These are phyloP conservation scores for Rosellinia necatrix DNA, from an alignment of 2,329 filamentous ascomycete genomes.

Conservation along the genomic window DNA sequence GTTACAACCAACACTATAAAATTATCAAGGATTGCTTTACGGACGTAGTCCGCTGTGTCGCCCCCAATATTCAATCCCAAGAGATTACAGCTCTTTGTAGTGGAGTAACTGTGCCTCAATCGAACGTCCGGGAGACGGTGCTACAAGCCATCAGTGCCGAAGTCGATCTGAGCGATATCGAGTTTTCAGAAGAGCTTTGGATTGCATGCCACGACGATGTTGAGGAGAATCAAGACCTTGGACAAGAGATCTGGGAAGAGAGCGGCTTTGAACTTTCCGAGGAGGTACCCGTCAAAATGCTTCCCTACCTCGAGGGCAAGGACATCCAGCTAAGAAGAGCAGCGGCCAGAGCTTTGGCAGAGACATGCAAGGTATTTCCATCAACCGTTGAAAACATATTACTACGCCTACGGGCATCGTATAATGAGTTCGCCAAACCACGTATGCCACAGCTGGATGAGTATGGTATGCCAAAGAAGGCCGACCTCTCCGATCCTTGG, in stretches of 20 bases:
- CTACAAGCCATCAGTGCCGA: slow-evolving; percentile 90
- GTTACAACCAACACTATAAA: slow-evolving; percentile 92
- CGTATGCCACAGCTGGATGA: slow-evolving; percentile 84
- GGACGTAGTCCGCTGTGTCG: slow-evolving; percentile 82
- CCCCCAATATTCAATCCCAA: slow-evolving; percentile 73
- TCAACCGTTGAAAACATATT: slow-evolving; percentile 66
- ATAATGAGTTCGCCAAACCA: slow-evolving; percentile 80
- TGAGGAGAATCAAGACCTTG: slow-evolving; percentile 82
- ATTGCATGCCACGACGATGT: slow-evolving; percentile 90
- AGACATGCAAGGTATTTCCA: slow-evolving; percentile 67
- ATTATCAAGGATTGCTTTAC: slow-evolving; percentile 89
- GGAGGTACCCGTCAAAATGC: slow-evolving; percentile 67
- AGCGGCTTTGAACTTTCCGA: slow-evolving; percentile 75
- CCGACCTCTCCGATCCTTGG: slow-evolving; percentile 87
- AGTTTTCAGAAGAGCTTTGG: slow-evolving; percentile 91
- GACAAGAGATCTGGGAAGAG: slow-evolving; percentile 91
- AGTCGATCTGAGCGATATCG: slow-evolving; percentile 85
- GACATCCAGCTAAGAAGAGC: slow-evolving; percentile 84
- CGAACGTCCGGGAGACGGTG: slow-evolving; percentile 79
- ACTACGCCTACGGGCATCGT: slow-evolving; percentile 68
- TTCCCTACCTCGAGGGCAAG: slow-evolving; percentile 78
- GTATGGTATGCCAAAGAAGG: slow-evolving; percentile 92
- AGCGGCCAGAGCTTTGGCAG: slow-evolving; percentile 79
- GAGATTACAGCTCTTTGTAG: slow-evolving; percentile 79
- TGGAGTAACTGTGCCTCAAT: slow-evolving; percentile 78